Evolutionary conservation across 2,329 filamentous ascomycete species (phyloP), one percentile per base, ranked within the genome.

Genomic region (Colletotrichum sp.): DNA sequence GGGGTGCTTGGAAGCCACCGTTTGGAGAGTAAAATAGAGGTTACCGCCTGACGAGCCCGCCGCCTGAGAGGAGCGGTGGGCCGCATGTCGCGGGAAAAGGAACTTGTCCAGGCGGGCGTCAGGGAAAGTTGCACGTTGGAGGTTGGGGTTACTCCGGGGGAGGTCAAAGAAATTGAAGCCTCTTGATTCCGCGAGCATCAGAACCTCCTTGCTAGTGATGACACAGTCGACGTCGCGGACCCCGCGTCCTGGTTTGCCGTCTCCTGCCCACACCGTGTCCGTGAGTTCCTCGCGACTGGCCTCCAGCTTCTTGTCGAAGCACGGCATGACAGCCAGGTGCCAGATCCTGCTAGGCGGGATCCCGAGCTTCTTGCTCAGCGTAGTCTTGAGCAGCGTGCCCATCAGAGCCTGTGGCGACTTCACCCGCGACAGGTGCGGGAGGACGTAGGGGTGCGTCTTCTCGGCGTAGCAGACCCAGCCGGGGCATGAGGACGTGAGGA

Each of bases 401-500:
- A 95, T 94, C 68, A 99, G 86, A 30, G 97, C 96, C 84, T 99
- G 97, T 16, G 97, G 96, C 7, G 96, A 98, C 84, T 99, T 99
- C 78, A 99, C 90, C 66, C 92, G 92, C 74, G 96, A 98, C 70
- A 99, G 89, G 84, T 99, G 96, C 32, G 96, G 95, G 66, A 99
- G 90, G 71, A 99, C 93, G 81, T 98, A 94, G 3, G 97, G 96
- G 82, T 99, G 97, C 71, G 96, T 99, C 87, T 99, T 99, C 84
- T 99, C 97, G 30, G 96, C 96, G 82, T 99, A 99, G 86, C 97
- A 99, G 72, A 99, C 96, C 96, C 98, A 99, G 9, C 97, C 97
- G 1, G 97, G 97, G 83, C 97, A 99, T 24, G 95, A 95, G 5
- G 96, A 96, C 10, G 96, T 95, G 59, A 99, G 89, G 34, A 96